A percentile compares a stretch with the other conserved stretches of the same genome.
Conservation (phyloP, 768 basidiomycete species). For the Cubamyces lactineus region DNA sequence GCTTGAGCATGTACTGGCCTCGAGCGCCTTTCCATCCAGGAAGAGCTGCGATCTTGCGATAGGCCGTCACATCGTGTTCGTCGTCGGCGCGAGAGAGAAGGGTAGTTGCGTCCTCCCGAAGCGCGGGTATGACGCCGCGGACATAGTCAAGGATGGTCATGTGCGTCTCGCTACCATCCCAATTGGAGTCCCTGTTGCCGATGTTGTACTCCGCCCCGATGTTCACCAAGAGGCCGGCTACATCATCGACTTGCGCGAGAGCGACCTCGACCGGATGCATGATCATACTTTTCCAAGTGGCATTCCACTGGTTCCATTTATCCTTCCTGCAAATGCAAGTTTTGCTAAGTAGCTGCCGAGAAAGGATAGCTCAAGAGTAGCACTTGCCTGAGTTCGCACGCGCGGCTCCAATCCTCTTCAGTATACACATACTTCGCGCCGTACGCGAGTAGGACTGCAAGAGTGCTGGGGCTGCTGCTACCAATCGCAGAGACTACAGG, state of each 20-base stretch:
- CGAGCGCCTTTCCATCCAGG: conserved; percentile 7
- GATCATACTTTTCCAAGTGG: not conserved
- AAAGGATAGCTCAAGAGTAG: no score
- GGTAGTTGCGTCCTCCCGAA: conserved; percentile 25
- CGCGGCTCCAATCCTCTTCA: conserved; percentile 33
- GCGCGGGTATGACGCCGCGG: conserved; percentile 16
- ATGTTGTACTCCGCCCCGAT: conserved; percentile 34
- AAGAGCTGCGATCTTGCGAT: not conserved
- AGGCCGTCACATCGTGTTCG: not conserved
- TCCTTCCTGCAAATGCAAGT: not conserved
- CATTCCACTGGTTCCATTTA: not conserved
- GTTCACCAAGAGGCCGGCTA: conserved; percentile 32
- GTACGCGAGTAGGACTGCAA: conserved; percentile 36
- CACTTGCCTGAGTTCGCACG: conserved; percentile 28
- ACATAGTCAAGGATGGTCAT: conserved; percentile 31
- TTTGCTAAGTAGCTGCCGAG: no score
- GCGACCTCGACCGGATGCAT: conserved; percentile 34
- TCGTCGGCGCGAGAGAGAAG: not conserved
- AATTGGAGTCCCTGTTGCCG: not conserved
- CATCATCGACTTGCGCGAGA: conserved; percentile 28
- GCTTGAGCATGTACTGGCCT: not conserved
- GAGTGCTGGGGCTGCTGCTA: conserved; percentile 29
- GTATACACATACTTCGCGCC: conserved; percentile 32
- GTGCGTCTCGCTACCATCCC: not conserved
- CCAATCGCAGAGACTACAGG: conserved; percentile 36